Base-by-base conservation (phyloP, 768 basidiomycete species). In the Trametes cingulata region DNA sequence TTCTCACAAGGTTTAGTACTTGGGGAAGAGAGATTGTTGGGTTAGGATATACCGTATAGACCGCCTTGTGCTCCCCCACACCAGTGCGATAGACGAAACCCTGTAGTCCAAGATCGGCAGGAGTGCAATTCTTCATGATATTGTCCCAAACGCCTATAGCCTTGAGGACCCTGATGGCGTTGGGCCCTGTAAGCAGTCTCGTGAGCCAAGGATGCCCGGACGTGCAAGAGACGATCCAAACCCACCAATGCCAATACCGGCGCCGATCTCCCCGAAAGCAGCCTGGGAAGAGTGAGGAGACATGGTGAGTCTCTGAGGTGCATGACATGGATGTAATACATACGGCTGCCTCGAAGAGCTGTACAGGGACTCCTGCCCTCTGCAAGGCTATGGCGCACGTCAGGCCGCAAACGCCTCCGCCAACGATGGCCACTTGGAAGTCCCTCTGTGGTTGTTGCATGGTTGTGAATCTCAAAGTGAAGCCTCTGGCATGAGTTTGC, bases 341-440 rank as follows among this genome's bases (percentile, higher is more conserved):
- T 65, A 82, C 82, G 43, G 82, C 78, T 45, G 80, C 76, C 67
- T 85, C 84, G 61, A 83, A 85, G 3, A 84, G 66, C 20, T 78
- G 72, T 8, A 80, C 77, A 13, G 73, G 68, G 25, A 84, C 71
- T 2, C 82, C 81, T 3, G 73, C 73, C 39, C 69, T 73, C 13
- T 64, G 52, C 29, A 85, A 74, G 39, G 71, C 78, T 41, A 79
- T 71, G 2, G 82, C 82, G 61, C 77, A 78, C 1, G 77, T 73
- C 13, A 85, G 69, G 17, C 83, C 82, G 56, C 77, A 79, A 68
- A 85, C 77, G 15, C 84, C 83, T 27, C 83, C 83, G 15, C 85
- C 83, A 3, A 85, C 74, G 35, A 85, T 78, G 0, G 81, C 82
- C 36, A 84, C 74, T 27, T 72, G 70, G 59, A 83, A 80, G 66